phyloP scores from a whole-genome alignment of 2,329 filamentous ascomycete species.

The Sclerotinia spermophila region DNA sequence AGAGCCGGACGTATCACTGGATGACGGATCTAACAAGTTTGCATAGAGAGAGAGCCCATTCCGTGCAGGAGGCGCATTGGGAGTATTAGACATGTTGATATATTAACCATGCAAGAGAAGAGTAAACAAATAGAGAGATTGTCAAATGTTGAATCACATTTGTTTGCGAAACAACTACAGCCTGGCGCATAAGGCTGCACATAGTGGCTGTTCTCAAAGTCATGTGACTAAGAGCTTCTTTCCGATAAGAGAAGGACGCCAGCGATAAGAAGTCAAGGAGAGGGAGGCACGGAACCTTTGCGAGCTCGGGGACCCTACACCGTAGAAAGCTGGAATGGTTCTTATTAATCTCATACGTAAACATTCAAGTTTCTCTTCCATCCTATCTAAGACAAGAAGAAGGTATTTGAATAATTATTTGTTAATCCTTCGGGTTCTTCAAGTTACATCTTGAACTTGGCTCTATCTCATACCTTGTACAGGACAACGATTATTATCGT shows the following conservation, averaged over 20 bases:
- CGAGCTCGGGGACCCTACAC: neutral
- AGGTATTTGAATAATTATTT: neutral
- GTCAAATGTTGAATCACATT: neutral
- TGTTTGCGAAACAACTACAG: conserved; percentile 20
- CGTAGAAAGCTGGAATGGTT: neutral
- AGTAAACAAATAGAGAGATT: conserved; percentile 4
- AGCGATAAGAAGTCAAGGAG: conserved; percentile 4
- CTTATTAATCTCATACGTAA: neutral
- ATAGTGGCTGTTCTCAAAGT: neutral
- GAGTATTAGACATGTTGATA: conserved; percentile 33
- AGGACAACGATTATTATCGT: neutral
- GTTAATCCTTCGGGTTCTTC: neutral
- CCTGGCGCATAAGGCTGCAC: conserved; percentile 20
- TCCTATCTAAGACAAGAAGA: neutral
- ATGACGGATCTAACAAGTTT: conserved; percentile 71
- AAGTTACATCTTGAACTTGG: conserved; percentile 11
- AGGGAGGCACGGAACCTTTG: conserved; percentile 1
- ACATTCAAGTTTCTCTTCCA: neutral
- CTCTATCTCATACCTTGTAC: neutral
- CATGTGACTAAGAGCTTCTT: neutral
- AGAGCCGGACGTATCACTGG: conserved; percentile 45
- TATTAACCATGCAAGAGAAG: neutral
- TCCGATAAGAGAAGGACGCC: neutral
- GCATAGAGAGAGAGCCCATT: conserved; percentile 74
- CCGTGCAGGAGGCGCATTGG: conserved; percentile 31